Conservation (phyloP, 1,284 basidiomycete genomes). For the Gomphus bonarii region DNA sequence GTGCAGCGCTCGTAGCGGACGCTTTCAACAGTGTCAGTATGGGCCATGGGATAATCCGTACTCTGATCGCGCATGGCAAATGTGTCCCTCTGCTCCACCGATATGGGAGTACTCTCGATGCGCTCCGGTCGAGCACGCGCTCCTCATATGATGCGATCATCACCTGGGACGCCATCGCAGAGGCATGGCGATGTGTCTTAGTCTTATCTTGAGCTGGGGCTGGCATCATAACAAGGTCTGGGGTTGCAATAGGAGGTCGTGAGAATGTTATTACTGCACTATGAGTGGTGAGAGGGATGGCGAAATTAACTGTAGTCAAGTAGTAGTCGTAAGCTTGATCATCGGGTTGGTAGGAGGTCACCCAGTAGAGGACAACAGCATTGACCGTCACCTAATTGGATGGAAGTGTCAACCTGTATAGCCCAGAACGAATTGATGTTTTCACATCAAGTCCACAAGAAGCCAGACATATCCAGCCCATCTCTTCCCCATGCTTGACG, state of each 20-base stretch:
- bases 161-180: background rate
- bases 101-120: background rate
- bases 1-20: background rate
- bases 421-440: conserved; percentile 3
- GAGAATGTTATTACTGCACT: background rate
- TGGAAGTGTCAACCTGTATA: background rate
- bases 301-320: conserved; percentile 5
- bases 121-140: background rate
- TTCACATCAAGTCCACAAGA: conserved; percentile 41
- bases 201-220: conserved; percentile 1
- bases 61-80: background rate
- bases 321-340: background rate
- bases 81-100: background rate
- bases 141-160: background rate
- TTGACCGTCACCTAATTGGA: conserved; percentile 27
- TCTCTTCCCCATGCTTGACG: conserved; percentile 35
- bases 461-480: conserved; percentile 44
- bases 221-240: conserved; percentile 3
- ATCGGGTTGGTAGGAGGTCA: conserved; percentile 18
- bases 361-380: conserved; percentile 31
- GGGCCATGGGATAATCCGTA: background rate
- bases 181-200: background rate
- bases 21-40: background rate
- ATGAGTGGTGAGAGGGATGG: background rate
- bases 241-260: background rate